Evolutionary conservation across 495 filamentous ascomycete genomes (phyloP).

Genomic region (Cladorrhinum samala): DNA sequence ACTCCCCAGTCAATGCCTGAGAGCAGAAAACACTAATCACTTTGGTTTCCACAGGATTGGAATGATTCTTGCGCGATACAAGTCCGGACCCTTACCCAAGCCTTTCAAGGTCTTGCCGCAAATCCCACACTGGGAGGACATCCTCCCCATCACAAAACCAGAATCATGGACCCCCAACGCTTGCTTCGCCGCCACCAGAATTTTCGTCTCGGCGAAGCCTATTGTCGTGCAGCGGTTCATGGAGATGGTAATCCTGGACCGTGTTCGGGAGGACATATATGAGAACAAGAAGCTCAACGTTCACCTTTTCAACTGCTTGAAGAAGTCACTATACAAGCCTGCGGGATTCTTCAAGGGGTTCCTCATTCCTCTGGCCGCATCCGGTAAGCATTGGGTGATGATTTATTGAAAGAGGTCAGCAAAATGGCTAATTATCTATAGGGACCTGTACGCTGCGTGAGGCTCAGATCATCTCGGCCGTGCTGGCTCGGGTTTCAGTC

Average conservation of each 20-base stretch:
- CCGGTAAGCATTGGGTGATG: constrained; percentile 30
- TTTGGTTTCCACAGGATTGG: too few relatives aligned
- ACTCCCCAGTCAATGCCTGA: background rate
- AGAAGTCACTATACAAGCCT: constrained; percentile 91
- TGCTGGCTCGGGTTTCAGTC: constrained; percentile 68
- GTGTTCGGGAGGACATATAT: constrained; percentile 70
- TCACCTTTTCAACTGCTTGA: constrained; percentile 86
- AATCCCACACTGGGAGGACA: constrained; percentile 82
- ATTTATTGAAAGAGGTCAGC: background rate
- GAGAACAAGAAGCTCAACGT: constrained; percentile 91
- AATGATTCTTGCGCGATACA: constrained; percentile 83
- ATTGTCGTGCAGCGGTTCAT: constrained; percentile 72
- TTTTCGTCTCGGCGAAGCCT: constrained; percentile 81
- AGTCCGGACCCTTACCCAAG: constrained; percentile 90
- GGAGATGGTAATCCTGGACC: constrained; percentile 72
- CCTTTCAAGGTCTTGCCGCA: constrained; percentile 95
- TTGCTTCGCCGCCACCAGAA: constrained; percentile 71
- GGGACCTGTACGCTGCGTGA: constrained; percentile 81
- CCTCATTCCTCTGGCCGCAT: constrained; percentile 78
- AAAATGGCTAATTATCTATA: background rate
- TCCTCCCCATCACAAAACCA: constrained; percentile 36
- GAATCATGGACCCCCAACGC: constrained; percentile 61
- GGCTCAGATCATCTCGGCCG: constrained; percentile 81
- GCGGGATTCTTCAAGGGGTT: constrained; percentile 96
- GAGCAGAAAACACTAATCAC: constrained; percentile 11